Percentiles rank a stretch among this genome's conserved stretches.
phyloP scores from a whole-genome alignment of 306 rosid species.

The Prosopis cineraria region DNA sequence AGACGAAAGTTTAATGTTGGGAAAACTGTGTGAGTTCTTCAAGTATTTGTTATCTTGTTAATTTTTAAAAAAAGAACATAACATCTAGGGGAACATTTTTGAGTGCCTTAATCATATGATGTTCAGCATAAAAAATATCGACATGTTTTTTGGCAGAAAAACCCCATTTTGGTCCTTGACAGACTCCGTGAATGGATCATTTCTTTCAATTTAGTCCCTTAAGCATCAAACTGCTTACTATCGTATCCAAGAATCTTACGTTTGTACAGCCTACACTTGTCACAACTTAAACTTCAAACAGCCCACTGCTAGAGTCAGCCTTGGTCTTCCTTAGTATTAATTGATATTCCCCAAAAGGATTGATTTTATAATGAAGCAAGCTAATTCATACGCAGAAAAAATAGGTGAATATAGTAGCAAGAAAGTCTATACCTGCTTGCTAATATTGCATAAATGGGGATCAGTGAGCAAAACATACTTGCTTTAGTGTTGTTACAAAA shows the following conservation, averaged over 20 bases:
- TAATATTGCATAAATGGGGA: conserved; percentile 1
- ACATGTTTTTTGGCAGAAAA: background rate
- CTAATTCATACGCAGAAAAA: conserved; percentile 31
- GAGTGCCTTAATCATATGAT: background rate
- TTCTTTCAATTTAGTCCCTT: background rate
- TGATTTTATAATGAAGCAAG: background rate
- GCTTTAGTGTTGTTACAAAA: conserved; percentile 19
- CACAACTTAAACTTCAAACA: conserved; percentile 19
- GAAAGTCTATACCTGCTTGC: conserved; percentile 5
- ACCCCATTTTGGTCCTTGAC: background rate
- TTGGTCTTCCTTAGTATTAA: background rate
- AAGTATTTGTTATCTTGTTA: background rate
- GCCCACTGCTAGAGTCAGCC: background rate
- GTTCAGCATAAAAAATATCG: background rate
- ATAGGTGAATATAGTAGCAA: background rate
- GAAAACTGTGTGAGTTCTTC: background rate
- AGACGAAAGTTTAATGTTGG: background rate
- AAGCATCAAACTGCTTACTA: too few relatives aligned
- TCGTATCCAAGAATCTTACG: background rate
- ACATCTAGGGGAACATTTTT: background rate
- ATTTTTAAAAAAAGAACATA: background rate
- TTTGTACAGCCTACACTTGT: background rate
- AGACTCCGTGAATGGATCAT: background rate
- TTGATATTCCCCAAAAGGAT: background rate
- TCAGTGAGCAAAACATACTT: conserved; percentile 9